These are phyloP conservation scores for Bryum argenteum DNA, from an alignment of 225 moss, liverwort and hornwort genomes.

Conservation along the genomic window DNA sequence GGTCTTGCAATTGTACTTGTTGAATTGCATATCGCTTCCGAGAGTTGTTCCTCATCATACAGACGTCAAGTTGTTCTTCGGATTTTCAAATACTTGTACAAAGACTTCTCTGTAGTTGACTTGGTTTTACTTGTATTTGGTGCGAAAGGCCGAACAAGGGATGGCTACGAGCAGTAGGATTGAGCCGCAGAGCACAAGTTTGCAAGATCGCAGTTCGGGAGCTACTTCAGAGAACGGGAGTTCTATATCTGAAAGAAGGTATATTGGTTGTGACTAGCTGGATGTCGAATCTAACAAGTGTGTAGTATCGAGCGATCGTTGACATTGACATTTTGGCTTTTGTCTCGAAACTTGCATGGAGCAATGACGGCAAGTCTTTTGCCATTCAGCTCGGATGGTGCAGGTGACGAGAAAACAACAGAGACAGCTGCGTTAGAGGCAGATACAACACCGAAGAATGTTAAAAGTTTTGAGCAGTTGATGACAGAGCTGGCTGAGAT, in stretches of 20 bases:
- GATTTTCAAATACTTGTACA: slow-evolving; percentile 5
- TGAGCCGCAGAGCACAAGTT: slow-evolving; percentile 33
- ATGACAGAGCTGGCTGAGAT: slow-evolving; percentile 54
- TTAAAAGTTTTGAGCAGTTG: slow-evolving; percentile 45
- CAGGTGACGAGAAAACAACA: slow-evolving; percentile 35
- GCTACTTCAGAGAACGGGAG: slow-evolving; percentile 26
- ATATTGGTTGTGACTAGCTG: slow-evolving; percentile 14
- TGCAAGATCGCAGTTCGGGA: slow-evolving; percentile 28
- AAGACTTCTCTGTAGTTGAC: slow-evolving; percentile 16
- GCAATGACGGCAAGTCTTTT: neutral
- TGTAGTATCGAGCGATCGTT: slow-evolving; percentile 22
- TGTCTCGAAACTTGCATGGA: slow-evolving; percentile 6
- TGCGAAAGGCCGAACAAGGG: slow-evolving; percentile 49
- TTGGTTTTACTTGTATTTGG: slow-evolving; percentile 17
- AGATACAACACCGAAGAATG: slow-evolving; percentile 37
- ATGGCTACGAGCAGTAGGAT: slow-evolving; percentile 27
- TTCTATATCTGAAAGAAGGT: slow-evolving; percentile 50
- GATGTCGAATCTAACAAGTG: neutral
- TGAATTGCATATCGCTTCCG: slow-evolving; percentile 7
- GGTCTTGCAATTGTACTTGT: neutral
- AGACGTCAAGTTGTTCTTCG: slow-evolving; percentile 4
- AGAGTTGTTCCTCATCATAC: neutral
- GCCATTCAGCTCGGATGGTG: slow-evolving; percentile 24
- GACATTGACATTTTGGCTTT: slow-evolving; percentile 8
- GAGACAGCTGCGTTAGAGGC: slow-evolving; percentile 29